A percentile compares a stretch with the other conserved stretches of the same genome.
phyloP scores from a whole-genome alignment of 768 basidiomycete species.

The Gautieria morchelliformis region DNA sequence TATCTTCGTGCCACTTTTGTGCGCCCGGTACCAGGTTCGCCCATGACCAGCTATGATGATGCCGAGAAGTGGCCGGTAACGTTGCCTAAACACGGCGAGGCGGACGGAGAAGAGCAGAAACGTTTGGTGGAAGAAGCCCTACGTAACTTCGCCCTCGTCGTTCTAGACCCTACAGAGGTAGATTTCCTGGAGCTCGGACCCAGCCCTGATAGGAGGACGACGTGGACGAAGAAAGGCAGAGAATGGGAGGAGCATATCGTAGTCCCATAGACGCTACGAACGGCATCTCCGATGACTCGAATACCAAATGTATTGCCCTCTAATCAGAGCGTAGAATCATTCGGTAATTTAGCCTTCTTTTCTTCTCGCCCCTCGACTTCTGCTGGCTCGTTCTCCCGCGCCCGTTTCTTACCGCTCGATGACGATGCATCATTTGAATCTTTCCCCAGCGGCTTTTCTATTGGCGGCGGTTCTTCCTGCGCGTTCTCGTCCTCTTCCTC shows the following conservation, averaged over 20 bases:
- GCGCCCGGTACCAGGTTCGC: constrained; percentile 54
- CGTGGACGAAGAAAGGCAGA: constrained; percentile 37
- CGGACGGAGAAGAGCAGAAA: constrained; percentile 33
- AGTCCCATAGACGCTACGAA: constrained; percentile 37
- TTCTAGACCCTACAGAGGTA: constrained; percentile 61
- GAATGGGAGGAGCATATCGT: constrained; percentile 53
- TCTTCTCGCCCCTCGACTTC: neutral
- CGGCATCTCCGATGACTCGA: neutral
- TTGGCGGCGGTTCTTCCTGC: neutral
- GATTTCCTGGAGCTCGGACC: constrained; percentile 58
- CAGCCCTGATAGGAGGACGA: constrained; percentile 48
- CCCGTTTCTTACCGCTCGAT: neutral
- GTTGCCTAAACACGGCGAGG: constrained; percentile 37
- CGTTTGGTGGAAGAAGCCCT: constrained; percentile 44
- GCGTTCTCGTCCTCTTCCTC: neutral
- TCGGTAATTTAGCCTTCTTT: neutral
- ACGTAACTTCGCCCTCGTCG: constrained; percentile 58
- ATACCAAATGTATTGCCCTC: no score
- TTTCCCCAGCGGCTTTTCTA: neutral
- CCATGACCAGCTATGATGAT: constrained; percentile 42
- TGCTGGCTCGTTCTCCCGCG: neutral
- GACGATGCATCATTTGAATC: neutral
- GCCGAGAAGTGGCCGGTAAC: constrained; percentile 51
- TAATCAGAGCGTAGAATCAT: neutral
- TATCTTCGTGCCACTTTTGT: constrained; percentile 67